Evolutionary conservation across 148 eudicot species (phyloP), one percentile per base, ranked within the genome.

Genomic region (Heliosperma pusillum): DNA sequence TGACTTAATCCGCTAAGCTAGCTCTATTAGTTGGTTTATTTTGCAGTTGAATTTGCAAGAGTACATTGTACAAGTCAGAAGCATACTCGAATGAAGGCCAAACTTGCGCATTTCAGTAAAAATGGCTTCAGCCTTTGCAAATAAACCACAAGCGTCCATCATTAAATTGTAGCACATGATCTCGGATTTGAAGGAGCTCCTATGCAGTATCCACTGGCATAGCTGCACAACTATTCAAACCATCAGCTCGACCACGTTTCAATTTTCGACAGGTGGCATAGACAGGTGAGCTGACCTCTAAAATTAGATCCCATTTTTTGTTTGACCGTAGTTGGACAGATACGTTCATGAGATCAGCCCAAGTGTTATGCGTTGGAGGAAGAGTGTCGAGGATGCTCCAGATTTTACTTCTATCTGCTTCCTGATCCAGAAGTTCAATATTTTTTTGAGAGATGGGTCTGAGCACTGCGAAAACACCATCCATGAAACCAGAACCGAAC

Each of bases 401-500:
- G 64, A 93, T 75, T 74, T 74, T 89, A 70, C 78, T 77, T 1
- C 53, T 58, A 78, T 93, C 90, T 69, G 15, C 72, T 86, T 93
- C 88, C 66, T 81, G 80, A 76, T 85, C 79, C 56, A 93, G 80
- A 74, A 89, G 86, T 52, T 84, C 85, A 17, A 90, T 74, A 74
- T 90, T 79, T 68, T 90, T 85, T 66, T 80, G 87, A 10, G 93
- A 90, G 62, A 79, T 66, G 10, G 93, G 93, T 76, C 96, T 90
- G 67, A 93, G 83, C 30, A 93, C 96, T 0, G 97, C 96, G 69
- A 93, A 93, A 76, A 93, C 79, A 5, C 97, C 97, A 76, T 93
- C 97, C 44, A 93, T 92, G 80, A 90, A 93, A 42, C 97, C 93
- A 40, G 96, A 93, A 27, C 97, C 97, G 70, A 86, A 93, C 79